Conservation (phyloP, 306 rosid genomes). For the Quercus gilva region DNA sequence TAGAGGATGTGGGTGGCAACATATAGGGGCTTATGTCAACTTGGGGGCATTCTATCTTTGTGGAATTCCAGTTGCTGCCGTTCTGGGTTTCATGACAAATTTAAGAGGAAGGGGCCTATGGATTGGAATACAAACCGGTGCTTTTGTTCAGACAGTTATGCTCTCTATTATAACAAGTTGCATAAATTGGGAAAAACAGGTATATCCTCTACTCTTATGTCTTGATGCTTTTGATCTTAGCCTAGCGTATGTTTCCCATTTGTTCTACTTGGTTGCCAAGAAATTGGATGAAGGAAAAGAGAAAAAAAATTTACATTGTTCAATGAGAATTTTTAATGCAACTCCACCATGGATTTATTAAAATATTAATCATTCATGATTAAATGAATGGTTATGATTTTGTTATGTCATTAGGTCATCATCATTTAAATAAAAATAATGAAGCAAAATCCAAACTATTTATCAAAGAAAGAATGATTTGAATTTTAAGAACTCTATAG, state of each 20-base stretch:
- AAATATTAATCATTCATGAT: too few relatives aligned
- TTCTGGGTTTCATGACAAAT: slow-evolving; percentile 47
- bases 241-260: background rate
- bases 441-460: too few relatives aligned
- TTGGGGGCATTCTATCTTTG: slow-evolving; percentile 68
- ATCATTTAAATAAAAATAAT: too few relatives aligned
- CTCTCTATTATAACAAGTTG: slow-evolving; percentile 45
- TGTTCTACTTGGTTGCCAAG: slow-evolving; percentile 1
- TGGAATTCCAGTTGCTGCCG: slow-evolving; percentile 62
- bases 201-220: slow-evolving; percentile 6
- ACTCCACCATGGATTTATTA: too few relatives aligned
- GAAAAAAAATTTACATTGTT: too few relatives aligned
- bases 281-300: background rate
- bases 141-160: slow-evolving; percentile 44
- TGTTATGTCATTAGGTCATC: too few relatives aligned
- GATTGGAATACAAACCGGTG: slow-evolving; percentile 65
- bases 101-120: slow-evolving; percentile 68
- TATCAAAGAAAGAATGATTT: too few relatives aligned
- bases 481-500: too few relatives aligned
- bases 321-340: too few relatives aligned
- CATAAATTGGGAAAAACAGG: slow-evolving; percentile 62
- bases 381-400: too few relatives aligned
- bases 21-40: slow-evolving; percentile 61
- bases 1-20: slow-evolving; percentile 86
- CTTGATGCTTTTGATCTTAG: background rate